Base-by-base conservation (phyloP, 2,329 filamentous ascomycete genomes). In the Botryotinia convoluta region DNA sequence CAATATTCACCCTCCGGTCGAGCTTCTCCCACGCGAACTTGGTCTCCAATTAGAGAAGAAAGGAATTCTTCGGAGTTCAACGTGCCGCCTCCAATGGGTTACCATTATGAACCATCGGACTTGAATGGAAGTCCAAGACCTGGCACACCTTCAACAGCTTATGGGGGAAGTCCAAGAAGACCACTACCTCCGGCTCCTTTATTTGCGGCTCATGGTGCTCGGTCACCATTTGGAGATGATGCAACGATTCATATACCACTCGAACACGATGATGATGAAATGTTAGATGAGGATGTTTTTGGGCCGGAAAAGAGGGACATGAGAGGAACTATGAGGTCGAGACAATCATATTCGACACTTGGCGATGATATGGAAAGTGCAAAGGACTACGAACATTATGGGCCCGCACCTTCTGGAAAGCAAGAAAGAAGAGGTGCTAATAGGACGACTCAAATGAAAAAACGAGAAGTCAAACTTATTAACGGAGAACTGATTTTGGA, bases 401-500 rank as follows among this genome's bases (percentile, higher is more conserved):
- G 93, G 0, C 93, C 94, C 0, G 95, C 94, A 1, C 96, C 96
- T 0, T 89, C 92, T 72, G 94, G 93, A 14, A 92, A 93, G 73
- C 96, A 99, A 81, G 91, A 93, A 80, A 90, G 96, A 72, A 89
- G 96, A 79, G 96, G 96, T 73, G 93, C 95, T 42, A 90, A 68
- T 26, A 42, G 64, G 95, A 77, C 89, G 92, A 44, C 94, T 4
- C 93, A 97, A 79, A 95, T 95, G 89, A 90, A 92, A 18, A 96
- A 91, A 83, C 97, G 97, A 81, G 95, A 98, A 82, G 96, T 99
- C 72, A 91, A 94, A 79, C 88, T 99, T 62, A 97, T 98, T 87
- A 98, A 99, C 81, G 96, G 96, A 80, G 95, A 99, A 83, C 90
- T 99, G 71, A 95, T 99, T 74, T 87, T 99, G 64, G 96, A 99